Conservation (phyloP, 2,329 filamentous ascomycete species). For the Epichloe sibirici region DNA sequence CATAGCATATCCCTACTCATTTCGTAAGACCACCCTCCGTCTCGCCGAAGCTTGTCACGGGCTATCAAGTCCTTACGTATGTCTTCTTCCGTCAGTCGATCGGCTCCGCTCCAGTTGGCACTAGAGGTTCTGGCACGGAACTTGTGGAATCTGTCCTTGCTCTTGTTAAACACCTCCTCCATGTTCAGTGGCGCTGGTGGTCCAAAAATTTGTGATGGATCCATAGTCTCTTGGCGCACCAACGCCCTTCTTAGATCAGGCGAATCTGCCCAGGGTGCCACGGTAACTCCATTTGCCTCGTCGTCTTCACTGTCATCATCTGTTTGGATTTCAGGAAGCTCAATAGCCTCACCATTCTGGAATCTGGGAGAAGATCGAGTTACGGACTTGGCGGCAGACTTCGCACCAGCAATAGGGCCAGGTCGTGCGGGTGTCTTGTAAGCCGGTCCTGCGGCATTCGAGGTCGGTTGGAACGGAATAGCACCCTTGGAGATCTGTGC, state of each 20-base stretch:
- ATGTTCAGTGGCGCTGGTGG: constrained; percentile 79
- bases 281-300: constrained; percentile 36
- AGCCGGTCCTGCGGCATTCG: constrained; percentile 39
- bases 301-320: constrained; percentile 83
- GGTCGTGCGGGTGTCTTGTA: constrained; percentile 61
- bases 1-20: constrained; percentile 35
- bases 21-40: constrained; percentile 76
- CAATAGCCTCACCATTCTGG: constrained; percentile 78
- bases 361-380: constrained; percentile 69
- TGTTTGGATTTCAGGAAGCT: constrained; percentile 88
- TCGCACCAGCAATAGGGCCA: constrained; percentile 27
- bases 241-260: constrained; percentile 69
- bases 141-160: constrained; percentile 72
- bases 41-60: constrained; percentile 64
- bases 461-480: constrained; percentile 73
- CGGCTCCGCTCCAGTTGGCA: constrained; percentile 82
- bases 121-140: constrained; percentile 87
- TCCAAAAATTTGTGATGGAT: constrained; percentile 79
- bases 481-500: constrained; percentile 78
- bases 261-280: constrained; percentile 80
- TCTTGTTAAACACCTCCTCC: constrained; percentile 92
- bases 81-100: constrained; percentile 77
- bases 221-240: constrained; percentile 69
- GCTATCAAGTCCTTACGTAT: constrained; percentile 68
- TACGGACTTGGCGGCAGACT: constrained; percentile 48